Base-by-base conservation (phyloP, 2,329 filamentous ascomycete species). In the Scytalidium sp. region DNA sequence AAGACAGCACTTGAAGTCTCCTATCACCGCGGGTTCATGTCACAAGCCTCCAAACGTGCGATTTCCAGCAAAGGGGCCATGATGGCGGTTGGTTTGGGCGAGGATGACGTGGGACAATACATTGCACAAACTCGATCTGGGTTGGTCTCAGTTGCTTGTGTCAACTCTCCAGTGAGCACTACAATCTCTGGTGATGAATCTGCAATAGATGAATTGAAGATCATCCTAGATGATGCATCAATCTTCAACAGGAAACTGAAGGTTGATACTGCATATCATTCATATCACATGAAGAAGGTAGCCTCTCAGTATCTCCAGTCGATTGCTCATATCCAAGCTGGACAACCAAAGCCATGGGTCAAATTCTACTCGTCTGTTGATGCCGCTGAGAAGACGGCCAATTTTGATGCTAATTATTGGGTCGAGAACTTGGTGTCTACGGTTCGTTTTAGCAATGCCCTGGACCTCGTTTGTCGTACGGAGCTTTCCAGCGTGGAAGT, bases 51-150 rank as follows among this genome's bases (percentile, higher is more conserved):
- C n/a, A 25, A 27, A 2, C 23, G 41, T 15, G 25, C 41, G 13
- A 48, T 36, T 17, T 43, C 49, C 19, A 64, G n/a, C 1, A 63
- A 62, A 3, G 78, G 78, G 0, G 63, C 70, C 11, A 82, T 81
- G 79, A 69, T 80, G 58, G 78, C 79, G 1, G 74, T 79, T 2
- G 78, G 55, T 45, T 39, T 19, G 22, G 46, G 19, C 61, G 60
- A 2, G 59, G 56, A 13, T 48, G 64, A 2, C 59, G 17, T 25
- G 17, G n/a, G 15, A 15, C 19, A 21, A 29, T 20, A 42, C 10
- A 40, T 29, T 10, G 4, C 20, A 17, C n/a, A 3, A 17, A 3
- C 21, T 40, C 13, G n/a, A 8, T 13, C 39, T 2, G 41, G 41
- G 19, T n/a, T n/a, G 15, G 41, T 50, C 61, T 62, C 54, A 25